Evolutionary conservation across 2,329 filamentous ascomycete species (phyloP).

Genomic region (Colletotrichum echinochloae): DNA sequence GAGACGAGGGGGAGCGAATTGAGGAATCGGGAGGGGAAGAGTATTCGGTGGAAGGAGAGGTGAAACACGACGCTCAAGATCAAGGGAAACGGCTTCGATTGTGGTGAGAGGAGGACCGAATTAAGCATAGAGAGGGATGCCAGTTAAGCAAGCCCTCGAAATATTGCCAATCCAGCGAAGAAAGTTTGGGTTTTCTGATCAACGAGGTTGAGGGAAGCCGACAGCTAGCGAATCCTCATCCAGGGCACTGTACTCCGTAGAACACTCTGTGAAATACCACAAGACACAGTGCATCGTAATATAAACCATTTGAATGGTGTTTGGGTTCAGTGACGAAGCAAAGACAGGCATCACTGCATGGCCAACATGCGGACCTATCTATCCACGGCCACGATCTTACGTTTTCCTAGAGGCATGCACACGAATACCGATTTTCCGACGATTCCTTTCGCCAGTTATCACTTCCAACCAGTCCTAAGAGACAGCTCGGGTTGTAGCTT

Average conservation of each 20-base stretch:
- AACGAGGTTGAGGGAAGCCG: neutral
- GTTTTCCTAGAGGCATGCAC: neutral
- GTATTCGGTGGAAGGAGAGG: conserved; percentile 49
- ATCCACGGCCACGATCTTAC: neutral
- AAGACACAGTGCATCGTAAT: conserved; percentile 1
- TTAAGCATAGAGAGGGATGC: neutral
- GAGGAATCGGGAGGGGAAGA: conserved; percentile 54
- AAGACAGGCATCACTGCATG: neutral
- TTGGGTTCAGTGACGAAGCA: neutral
- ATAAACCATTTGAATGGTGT: neutral
- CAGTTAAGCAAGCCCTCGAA: neutral
- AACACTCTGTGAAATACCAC: conserved; percentile 5
- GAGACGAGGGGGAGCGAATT: conserved; percentile 45
- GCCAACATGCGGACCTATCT: neutral
- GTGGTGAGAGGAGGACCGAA: neutral
- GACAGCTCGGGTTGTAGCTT: neutral
- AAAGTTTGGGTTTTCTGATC: neutral
- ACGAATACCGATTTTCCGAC: too few relatives aligned
- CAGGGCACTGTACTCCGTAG: conserved; percentile 12
- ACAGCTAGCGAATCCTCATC: neutral
- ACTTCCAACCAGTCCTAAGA: neutral
- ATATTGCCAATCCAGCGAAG: neutral
- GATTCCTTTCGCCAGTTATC: neutral
- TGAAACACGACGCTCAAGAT: neutral
- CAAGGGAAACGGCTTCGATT: neutral